Base-by-base conservation (phyloP, 2,329 filamentous ascomycete species). In the Diaporthe longicolla region DNA sequence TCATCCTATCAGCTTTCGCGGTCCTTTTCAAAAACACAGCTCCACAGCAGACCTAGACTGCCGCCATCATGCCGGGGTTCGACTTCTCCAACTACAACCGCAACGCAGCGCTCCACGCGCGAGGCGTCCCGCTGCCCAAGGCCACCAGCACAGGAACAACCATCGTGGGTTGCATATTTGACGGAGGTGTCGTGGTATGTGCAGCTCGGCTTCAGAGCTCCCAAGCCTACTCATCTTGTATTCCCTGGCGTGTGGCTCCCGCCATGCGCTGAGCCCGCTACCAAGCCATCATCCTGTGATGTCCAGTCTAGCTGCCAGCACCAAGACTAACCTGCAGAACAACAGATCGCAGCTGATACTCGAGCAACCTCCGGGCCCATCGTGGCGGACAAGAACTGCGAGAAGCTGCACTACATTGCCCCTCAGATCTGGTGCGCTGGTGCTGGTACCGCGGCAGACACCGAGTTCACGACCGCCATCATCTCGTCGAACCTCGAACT, bases 1-100 rank as follows among this genome's bases (percentile, higher is more conserved):
- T 52, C 43, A 37, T 35, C 29, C 35, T 50, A 19, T 9, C 29
- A 35, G 50, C 48, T 63, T 8, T 48, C 15, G 37, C 43, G 15
- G 8, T 40, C 40, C 15, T 26, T n/a, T 29, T 57, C 17, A 48
- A 21, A 63, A 71, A 40, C 11, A 19, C 35, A 68, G 58, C 35
- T 48, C 37, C 45, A 32, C 71, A 70, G 13, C 48, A 29, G 45
- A 68, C 48, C 37, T 52, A n/a, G 50, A 32, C 57, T 26, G 57
- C 52, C 65, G 52, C 76, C 86, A 92, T 82, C 81, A 99, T 99
- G 97, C 93, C 94, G 81, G 95, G 95, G 87, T 98, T 98, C 90
- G 95, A 98, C 88, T 99, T 99, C 90, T 97, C 95, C 85, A 99
- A 99, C 90, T 97, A 98, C 91, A 98, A 98, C 91, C 95, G 97